A percentile compares a stretch with the other conserved stretches of the same genome.
Evolutionary conservation across 1,139 yeast species (phyloP).

Genomic region (Taphrina deformans): DNA sequence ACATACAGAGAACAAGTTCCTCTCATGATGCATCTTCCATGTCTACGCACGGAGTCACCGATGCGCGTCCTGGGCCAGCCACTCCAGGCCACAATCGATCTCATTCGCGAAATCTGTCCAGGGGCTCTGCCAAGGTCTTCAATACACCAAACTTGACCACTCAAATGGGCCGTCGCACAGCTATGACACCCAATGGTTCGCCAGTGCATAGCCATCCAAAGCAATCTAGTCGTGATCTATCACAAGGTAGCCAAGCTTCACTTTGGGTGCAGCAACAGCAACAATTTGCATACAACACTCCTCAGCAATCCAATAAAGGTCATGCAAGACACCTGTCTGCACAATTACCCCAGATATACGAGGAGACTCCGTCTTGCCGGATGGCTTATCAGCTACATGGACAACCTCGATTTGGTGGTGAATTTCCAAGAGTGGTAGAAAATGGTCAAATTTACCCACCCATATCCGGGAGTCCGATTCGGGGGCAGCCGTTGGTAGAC

Average conservation of each 20-base stretch:
- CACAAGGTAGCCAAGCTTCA: constrained; percentile 2
- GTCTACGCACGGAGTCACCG: neutral
- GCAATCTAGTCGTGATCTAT: constrained; percentile 6
- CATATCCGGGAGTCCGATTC: neutral
- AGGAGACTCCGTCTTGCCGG: constrained; percentile 30
- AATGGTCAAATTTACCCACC: neutral
- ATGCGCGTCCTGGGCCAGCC: constrained; percentile 4
- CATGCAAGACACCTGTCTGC: constrained; percentile 15
- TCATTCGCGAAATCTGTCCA: constrained; percentile 10
- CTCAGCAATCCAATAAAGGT: constrained; percentile 20
- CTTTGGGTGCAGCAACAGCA: constrained; percentile 30
- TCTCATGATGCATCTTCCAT: neutral
- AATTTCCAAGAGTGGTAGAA: constrained; percentile 2
- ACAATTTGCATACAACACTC: constrained; percentile 24
- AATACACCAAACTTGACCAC: constrained; percentile 27
- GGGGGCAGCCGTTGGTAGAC: neutral
- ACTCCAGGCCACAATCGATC: constrained; percentile 27
- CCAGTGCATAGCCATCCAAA: constrained; percentile 7
- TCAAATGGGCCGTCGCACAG: constrained; percentile 25
- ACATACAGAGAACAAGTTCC: neutral
- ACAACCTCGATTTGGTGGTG: neutral
- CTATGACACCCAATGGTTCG: constrained; percentile 19
- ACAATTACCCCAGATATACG: constrained; percentile 25
- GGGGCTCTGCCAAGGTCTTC: constrained; percentile 22
- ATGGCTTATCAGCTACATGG: constrained; percentile 33